A percentile compares a stretch with the other conserved stretches of the same genome.
These are phyloP conservation scores for Grigorovia jiainica DNA, from an alignment of 805 yeast genomes.

Conservation along the genomic window DNA sequence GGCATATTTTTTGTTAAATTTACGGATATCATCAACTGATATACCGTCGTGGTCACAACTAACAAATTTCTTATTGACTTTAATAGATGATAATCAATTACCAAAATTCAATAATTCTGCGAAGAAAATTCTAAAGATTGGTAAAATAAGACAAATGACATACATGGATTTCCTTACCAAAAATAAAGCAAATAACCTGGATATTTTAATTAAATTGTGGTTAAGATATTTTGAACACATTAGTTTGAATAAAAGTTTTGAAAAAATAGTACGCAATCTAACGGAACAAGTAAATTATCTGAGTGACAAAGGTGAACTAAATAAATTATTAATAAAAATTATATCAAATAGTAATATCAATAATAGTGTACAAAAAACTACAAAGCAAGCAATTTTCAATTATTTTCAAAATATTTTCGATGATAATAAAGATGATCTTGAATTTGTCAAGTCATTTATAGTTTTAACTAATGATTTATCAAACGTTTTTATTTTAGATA, in stretches of 20 bases:
- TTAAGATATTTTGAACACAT: not conserved
- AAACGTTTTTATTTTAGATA: too few species aligned
- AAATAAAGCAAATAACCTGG: conserved; percentile 5
- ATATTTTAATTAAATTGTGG: conserved; percentile 8
- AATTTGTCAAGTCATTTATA: not conserved
- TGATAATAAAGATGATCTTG: not conserved
- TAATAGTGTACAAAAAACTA: not conserved
- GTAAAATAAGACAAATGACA: conserved; percentile 8
- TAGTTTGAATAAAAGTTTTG: not conserved
- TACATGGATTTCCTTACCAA: conserved; percentile 15
- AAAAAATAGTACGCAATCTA: not conserved
- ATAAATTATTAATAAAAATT: not conserved
- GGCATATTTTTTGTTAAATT: not conserved
- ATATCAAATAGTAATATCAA: not conserved
- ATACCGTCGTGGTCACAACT: not conserved
- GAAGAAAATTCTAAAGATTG: conserved; percentile 9
- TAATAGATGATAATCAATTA: not conserved
- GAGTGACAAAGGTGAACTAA: not conserved
- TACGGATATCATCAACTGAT: not conserved
- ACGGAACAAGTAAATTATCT: not conserved
- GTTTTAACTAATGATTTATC: not conserved
- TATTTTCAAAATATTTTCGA: not conserved
- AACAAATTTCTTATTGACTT: not conserved
- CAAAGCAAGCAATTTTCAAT: not conserved
- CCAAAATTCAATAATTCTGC: conserved; percentile 1